Evolutionary conservation across 176 grass and related monocot genomes (phyloP).

Genomic region (bread wheat (Triticum aestivum)): DNA sequence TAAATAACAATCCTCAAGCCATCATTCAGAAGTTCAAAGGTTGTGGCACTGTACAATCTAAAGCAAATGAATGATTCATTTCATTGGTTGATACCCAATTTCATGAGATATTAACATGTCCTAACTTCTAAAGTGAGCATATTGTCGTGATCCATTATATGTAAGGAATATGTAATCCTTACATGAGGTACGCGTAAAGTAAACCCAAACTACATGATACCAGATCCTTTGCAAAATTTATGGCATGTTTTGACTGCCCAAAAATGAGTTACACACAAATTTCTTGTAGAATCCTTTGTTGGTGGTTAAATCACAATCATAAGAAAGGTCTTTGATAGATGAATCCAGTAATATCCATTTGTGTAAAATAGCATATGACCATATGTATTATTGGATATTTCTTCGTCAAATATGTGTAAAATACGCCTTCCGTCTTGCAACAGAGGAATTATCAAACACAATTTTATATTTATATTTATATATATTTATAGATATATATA

Average conservation of each 20-base stretch:
- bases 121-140: not conserved
- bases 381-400: not conserved
- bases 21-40: not conserved
- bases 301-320: not conserved
- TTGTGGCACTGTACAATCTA: not conserved
- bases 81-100: not conserved
- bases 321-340: not conserved
- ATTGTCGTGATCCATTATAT: not conserved
- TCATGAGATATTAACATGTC: not conserved
- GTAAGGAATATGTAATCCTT: not conserved
- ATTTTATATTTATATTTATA: not conserved
- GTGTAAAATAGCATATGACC: not conserved
- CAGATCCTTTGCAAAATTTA: not conserved
- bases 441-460: constrained; percentile 2
- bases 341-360: not conserved
- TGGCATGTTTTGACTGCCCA: not conserved
- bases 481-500: not conserved
- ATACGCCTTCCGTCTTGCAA: not conserved
- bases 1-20: not conserved
- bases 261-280: not conserved
- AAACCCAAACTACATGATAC: not conserved
- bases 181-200: not conserved
- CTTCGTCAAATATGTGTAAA: not conserved
- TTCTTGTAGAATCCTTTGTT: not conserved
- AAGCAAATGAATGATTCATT: not conserved